Evolutionary conservation across 176 grass and related monocot species (phyloP), one percentile per base, ranked within the genome.

Genomic region (maize (Zea mays)): DNA sequence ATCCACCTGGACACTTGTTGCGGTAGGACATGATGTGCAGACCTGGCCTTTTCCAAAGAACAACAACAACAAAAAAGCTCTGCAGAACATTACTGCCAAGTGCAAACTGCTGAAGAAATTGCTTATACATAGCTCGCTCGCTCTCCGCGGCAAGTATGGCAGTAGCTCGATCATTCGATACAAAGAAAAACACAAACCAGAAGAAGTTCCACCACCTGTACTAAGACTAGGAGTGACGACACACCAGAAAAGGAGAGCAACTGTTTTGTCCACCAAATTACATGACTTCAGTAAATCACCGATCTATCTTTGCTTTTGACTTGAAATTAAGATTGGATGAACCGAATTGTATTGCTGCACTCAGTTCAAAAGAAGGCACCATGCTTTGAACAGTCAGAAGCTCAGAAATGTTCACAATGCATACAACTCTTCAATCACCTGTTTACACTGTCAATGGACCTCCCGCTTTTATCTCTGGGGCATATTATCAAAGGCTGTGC

Each of bases 301-400:
- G 4, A 62, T 62, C 4, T 5, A 15, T 20, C 36, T 36, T 64
- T 5, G 19, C 16, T 54, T 36, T 56, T 54, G 56, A 44, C 42
- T 36, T 36, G 36, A 62, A 70, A 62, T 70, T 52, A 82, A 62
- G 43, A 51, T 70, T 59, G 17, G 16, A 61, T 12, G 41, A 33
- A 34, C 9, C 16, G 0, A 67, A 83, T 7, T 21, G 38, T 39
- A 75, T 74, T 67, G 58, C 16, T 47, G 62, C 9, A 67, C 43
- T 46, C 5, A 67, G 10, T 46, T 55, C 4, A 19, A 45, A 45
- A 16, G 62, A 74, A 21, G 40, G 0, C 8, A 67, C 6, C 21
- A 41, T 50, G 9, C 42, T 59, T 71, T 62, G 6, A 40, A 19
- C 15, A 49, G 12, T 63, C 0, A 71, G 10, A 61, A 34, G 43